Evolutionary conservation across 1,284 basidiomycete species (phyloP).

Genomic region (Ganoderma boninense): DNA sequence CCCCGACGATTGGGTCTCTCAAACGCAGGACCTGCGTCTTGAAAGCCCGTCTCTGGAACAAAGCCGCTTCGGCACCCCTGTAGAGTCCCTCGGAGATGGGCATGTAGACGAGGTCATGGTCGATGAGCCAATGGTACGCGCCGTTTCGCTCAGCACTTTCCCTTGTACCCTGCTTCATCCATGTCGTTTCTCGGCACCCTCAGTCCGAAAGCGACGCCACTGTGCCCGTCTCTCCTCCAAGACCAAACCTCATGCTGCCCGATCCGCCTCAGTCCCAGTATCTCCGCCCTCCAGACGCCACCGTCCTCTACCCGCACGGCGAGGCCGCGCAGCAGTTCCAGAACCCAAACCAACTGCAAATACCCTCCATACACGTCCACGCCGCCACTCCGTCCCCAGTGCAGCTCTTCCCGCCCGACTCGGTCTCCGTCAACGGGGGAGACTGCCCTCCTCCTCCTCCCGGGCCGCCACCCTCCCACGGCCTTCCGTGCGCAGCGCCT

Average conservation of each 20-base stretch:
- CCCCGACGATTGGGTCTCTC: constrained; percentile 74
- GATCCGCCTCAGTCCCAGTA: constrained; percentile 10
- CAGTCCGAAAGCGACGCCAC: constrained; percentile 20
- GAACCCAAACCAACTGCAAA: constrained; percentile 26
- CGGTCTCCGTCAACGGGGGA: neutral
- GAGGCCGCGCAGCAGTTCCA: constrained; percentile 9
- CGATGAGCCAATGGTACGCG: constrained; percentile 29
- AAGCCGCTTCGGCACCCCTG: neutral
- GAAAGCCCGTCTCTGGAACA: constrained; percentile 53
- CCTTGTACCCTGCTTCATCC: neutral
- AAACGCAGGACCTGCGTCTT: constrained; percentile 65
- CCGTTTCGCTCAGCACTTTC: neutral
- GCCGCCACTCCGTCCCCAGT: constrained; percentile 31
- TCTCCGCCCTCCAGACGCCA: constrained; percentile 13
- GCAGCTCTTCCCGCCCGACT: constrained; percentile 19
- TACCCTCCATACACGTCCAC: constrained; percentile 33
- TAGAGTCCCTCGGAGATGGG: constrained; percentile 16
- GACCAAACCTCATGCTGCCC: constrained; percentile 14
- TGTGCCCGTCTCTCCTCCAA: constrained; percentile 23
- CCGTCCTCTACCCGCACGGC: constrained; percentile 11
- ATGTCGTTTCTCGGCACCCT: neutral
- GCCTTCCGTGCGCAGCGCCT: constrained; percentile 1
- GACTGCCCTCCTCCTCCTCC: neutral
- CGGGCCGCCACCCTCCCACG: neutral
- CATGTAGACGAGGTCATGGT: constrained; percentile 26